Percentiles rank a stretch among this genome's conserved stretches.
Evolutionary conservation across 495 filamentous ascomycete species (phyloP).

Genomic region (Neohortaea acidophila): DNA sequence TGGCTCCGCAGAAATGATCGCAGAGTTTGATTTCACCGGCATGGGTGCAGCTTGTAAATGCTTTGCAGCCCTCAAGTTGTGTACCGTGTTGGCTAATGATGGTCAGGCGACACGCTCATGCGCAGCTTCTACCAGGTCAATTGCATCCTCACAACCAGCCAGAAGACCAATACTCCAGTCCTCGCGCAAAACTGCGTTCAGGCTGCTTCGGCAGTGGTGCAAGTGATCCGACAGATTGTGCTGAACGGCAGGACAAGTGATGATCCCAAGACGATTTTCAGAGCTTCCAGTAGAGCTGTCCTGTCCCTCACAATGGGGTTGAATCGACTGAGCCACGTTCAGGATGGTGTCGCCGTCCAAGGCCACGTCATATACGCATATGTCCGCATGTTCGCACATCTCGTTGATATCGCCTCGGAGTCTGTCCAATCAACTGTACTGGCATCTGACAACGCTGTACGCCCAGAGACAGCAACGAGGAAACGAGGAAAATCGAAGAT

Average conservation of each 20-base stretch:
- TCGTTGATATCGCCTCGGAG: constrained; percentile 8
- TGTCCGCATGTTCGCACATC: constrained; percentile 9
- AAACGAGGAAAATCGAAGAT: too few species aligned
- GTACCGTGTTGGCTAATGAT: not conserved
- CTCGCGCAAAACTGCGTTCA: constrained; percentile 12
- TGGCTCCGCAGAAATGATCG: not conserved
- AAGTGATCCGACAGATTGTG: constrained; percentile 4
- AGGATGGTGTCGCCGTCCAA: constrained; percentile 6
- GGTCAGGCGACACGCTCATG: constrained; percentile 11
- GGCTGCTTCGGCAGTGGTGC: constrained; percentile 8
- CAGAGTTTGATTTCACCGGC: constrained; percentile 8
- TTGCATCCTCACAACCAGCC: not conserved
- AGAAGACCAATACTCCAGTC: constrained; percentile 1
- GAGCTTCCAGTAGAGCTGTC: constrained; percentile 2
- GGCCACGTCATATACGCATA: constrained; percentile 14
- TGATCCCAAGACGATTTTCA: constrained; percentile 2
- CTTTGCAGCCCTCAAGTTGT: not conserved
- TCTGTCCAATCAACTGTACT: too few species aligned
- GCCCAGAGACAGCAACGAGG: too few species aligned
- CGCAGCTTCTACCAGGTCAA: constrained; percentile 12
- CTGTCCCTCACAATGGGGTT: constrained; percentile 9
- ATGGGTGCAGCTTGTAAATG: constrained; percentile 11
- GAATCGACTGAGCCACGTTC: constrained; percentile 5
- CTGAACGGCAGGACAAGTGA: not conserved
- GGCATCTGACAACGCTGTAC: too few species aligned